Conservation (phyloP, 1,284 basidiomycete genomes). For the Grifola frondosa region DNA sequence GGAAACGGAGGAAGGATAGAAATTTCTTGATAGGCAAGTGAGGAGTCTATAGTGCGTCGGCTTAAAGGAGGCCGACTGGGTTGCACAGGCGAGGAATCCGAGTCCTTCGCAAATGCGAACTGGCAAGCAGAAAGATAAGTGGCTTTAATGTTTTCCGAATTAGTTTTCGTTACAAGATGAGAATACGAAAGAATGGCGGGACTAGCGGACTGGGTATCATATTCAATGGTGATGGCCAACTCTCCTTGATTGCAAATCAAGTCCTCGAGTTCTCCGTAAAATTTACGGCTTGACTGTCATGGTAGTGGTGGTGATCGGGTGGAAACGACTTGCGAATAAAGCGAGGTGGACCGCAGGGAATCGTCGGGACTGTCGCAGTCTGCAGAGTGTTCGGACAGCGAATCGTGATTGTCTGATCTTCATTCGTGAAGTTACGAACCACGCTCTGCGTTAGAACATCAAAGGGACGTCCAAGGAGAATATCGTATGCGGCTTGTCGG, state of each 20-base stretch:
- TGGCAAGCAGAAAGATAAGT: slow-evolving; percentile 12
- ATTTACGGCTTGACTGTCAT: no score
- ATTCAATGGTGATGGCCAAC: slow-evolving; percentile 5
- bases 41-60: no score
- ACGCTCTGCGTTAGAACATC: slow-evolving; percentile 29
- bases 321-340: neutral
- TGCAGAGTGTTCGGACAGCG: slow-evolving; percentile 25
- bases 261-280: slow-evolving; percentile 11
- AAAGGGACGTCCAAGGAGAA: slow-evolving; percentile 35
- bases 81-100: no score
- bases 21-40: neutral
- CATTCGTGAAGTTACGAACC: slow-evolving; percentile 21
- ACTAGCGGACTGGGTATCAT: no score
- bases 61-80: no score
- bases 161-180: no score
- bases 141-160: no score
- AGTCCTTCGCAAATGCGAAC: no score
- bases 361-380: slow-evolving; percentile 23
- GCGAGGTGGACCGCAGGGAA: slow-evolving; percentile 8
- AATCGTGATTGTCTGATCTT: slow-evolving; percentile 25
- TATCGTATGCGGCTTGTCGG: slow-evolving; percentile 28
- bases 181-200: no score
- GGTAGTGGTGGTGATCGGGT: no score
- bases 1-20: neutral
- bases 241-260: slow-evolving; percentile 7